Base-by-base conservation (phyloP, 305 asterid species). In the Vinca major region DNA sequence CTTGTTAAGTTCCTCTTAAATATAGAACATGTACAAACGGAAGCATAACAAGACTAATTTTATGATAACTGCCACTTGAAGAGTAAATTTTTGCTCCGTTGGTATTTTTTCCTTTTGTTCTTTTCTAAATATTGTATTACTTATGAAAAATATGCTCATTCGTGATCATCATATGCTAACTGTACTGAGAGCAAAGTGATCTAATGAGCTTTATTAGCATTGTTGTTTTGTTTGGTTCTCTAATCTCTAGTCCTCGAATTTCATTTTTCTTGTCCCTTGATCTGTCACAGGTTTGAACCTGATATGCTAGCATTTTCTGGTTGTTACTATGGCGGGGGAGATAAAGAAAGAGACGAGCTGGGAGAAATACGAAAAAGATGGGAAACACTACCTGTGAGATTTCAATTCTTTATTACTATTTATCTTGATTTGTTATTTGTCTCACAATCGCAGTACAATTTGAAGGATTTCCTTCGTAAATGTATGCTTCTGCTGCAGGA, bases 281-380 rank as follows among this genome's bases (percentile, higher is more conserved):
- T 66, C 11, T 79, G 60, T 73, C 76, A 60, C 87, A 93, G 99
- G 89, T 93, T 93, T 78, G 98, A 92, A 80, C 97, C 98, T 54
- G 98, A 92, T 81, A 92, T 92, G 98, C 88, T 92, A 26, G 99
- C 99, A 50, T 93, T 91, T 78, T 93, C 99, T 57, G 96, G 99
- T 52, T 93, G 99, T 84, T 93, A 91, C 82, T 93, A 81, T 80
- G 99, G 99, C 72, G 97, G 97, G 66, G 99, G 99, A 67, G 97
- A 93, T 69, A 86, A 86, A 85, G 99, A 93, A 83, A 87, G 97
- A 79, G 45, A 78, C 8, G 97, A 91, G 66, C 85, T 93, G 65
- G 82, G 89, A 64, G 90, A 93, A 84, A 93, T 93, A 80, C 84
- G 99, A 80, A 93, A 89, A 85, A 86, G 97, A 71, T 92, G 98